A percentile compares a stretch with the other conserved stretches of the same genome.
Evolutionary conservation across 2,329 filamentous ascomycete species (phyloP).

Genomic region (Calonectria pseudoturangicola): DNA sequence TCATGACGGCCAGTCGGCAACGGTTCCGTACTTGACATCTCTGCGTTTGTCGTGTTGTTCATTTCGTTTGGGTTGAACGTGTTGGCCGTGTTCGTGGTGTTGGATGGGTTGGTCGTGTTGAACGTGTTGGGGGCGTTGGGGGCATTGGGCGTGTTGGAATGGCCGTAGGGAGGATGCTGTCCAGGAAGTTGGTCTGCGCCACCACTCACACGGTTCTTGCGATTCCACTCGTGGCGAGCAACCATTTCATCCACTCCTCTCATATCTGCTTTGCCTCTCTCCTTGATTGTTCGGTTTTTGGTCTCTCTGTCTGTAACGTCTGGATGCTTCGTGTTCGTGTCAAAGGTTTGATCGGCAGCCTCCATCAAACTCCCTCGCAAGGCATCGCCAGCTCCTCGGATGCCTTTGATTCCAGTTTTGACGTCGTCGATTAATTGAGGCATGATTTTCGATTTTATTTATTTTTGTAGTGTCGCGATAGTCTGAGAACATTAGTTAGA

Average conservation of each 20-base stretch:
- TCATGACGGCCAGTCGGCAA: neutral
- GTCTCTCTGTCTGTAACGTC: neutral
- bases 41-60: no score
- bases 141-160: no score
- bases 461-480: neutral
- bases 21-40: neutral
- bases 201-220: slow-evolving; percentile 10
- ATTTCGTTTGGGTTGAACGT: no score
- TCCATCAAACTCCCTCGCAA: slow-evolving; percentile 47
- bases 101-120: no score
- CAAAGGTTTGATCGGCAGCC: slow-evolving; percentile 49
- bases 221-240: slow-evolving; percentile 47
- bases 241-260: slow-evolving; percentile 44
- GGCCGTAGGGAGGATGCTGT: neutral
- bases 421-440: slow-evolving; percentile 43
- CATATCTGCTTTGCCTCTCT: slow-evolving; percentile 50
- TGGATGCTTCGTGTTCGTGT: slow-evolving; percentile 44
- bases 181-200: neutral
- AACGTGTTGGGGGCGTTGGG: no score
- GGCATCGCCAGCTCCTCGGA: slow-evolving; percentile 50
- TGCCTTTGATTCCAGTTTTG: slow-evolving; percentile 51
- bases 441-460: slow-evolving; percentile 20
- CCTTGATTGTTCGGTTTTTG: slow-evolving; percentile 38
- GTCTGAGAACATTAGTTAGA: no score
- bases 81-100: no score